These are phyloP conservation scores for Chytriomyces hyalinus DNA, from an alignment of 192 early-diverging fungal species.

Conservation along the genomic window DNA sequence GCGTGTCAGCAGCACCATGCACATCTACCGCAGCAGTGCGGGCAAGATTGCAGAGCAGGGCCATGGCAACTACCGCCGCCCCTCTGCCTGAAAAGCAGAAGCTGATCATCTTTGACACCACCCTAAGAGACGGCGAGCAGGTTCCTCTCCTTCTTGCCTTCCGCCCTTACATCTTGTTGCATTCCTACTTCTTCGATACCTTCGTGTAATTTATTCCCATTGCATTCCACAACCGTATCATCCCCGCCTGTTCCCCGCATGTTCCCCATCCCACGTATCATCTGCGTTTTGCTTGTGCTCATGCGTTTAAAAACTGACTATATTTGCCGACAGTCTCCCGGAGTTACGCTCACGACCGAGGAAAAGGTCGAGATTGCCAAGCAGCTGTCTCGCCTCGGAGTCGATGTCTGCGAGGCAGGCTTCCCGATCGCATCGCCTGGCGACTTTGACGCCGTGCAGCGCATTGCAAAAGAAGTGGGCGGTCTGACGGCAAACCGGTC, in stretches of 20 bases:
- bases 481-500: constrained; percentile 79
- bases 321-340: constrained; percentile 75
- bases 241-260: constrained; percentile 9
- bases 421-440: constrained; percentile 93
- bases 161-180: not conserved
- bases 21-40: no score
- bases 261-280: constrained; percentile 26
- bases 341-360: constrained; percentile 87
- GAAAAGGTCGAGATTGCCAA: constrained; percentile 96
- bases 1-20: no score
- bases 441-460: constrained; percentile 93
- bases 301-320: not conserved
- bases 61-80: not conserved
- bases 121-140: constrained; percentile 96
- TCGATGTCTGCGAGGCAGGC: constrained; percentile 95
- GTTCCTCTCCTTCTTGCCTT: constrained; percentile 40
- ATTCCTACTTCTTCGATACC: not conserved
- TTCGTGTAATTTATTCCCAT: not conserved
- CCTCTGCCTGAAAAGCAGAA: constrained; percentile 61
- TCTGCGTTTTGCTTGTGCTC: constrained; percentile 4
- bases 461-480: constrained; percentile 92
- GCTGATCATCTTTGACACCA: constrained; percentile 95
- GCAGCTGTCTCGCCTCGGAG: constrained; percentile 90
- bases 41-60: no score
- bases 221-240: not conserved